Evolutionary conservation across 225 moss, liverwort and hornwort genomes (phyloP).

Genomic region (Physcomitrellopsis africana): DNA sequence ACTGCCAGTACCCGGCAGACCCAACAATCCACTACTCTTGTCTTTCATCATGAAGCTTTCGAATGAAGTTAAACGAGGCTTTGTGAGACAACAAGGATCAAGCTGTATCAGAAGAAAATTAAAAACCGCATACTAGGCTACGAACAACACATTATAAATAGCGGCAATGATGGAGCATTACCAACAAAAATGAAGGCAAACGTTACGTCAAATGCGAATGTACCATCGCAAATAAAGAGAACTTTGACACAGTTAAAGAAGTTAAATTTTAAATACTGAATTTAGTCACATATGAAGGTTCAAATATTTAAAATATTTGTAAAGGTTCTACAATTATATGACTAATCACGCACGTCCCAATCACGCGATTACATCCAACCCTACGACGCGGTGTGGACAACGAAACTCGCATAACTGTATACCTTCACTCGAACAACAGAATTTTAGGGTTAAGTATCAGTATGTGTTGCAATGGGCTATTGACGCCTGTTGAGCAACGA

Average conservation of each 20-base stretch:
- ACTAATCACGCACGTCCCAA: background rate
- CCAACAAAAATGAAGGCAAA: background rate
- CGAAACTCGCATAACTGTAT: background rate
- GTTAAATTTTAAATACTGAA: background rate
- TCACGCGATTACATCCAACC: background rate
- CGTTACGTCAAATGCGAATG: background rate
- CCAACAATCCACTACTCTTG: too few relatives aligned
- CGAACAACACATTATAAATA: too few relatives aligned
- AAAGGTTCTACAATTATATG: background rate
- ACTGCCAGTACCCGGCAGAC: too few relatives aligned
- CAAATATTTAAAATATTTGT: too few relatives aligned
- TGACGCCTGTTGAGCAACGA: background rate
- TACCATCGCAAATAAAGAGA: background rate
- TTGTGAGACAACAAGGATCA: too few relatives aligned
- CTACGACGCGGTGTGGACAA: background rate
- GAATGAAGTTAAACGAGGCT: too few relatives aligned
- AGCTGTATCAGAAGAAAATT: too few relatives aligned
- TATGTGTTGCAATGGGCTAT: background rate
- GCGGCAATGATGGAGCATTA: too few relatives aligned
- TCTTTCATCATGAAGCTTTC: too few relatives aligned
- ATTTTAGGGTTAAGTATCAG: constrained; percentile 1
- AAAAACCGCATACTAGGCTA: too few relatives aligned
- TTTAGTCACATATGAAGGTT: too few relatives aligned
- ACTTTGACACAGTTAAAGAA: background rate
- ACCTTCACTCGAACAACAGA: constrained; percentile 1